A percentile compares a stretch with the other conserved stretches of the same genome.
Conservation (phyloP, 1,284 basidiomycete genomes). For the Phlebopus sp. region DNA sequence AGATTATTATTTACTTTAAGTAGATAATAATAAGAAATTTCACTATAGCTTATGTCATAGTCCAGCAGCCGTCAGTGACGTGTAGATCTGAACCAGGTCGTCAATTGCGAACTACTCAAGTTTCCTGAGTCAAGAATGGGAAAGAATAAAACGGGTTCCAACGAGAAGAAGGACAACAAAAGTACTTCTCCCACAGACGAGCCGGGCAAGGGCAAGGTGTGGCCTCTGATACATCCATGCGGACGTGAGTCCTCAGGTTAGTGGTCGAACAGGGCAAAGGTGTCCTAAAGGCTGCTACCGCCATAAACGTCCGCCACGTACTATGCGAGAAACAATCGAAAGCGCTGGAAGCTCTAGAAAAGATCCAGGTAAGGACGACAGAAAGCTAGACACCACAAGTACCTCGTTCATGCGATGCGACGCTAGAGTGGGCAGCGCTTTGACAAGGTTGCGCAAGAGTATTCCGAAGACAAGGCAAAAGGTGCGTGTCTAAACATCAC, state of each 20-base stretch:
- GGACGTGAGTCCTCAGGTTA: not conserved
- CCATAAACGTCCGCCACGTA: conserved; percentile 82
- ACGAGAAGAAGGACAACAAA: conserved; percentile 38
- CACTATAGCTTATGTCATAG: too few species aligned
- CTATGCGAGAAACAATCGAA: conserved; percentile 84
- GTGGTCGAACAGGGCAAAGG: conserved; percentile 45
- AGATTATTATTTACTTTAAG: too few species aligned
- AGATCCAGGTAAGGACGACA: conserved; percentile 57
- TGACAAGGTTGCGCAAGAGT: conserved; percentile 83
- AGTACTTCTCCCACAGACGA: conserved; percentile 31
- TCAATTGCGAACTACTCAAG: not conserved
- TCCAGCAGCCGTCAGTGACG: too few species aligned
- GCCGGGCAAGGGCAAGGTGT: conserved; percentile 28
- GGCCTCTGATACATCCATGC: not conserved
- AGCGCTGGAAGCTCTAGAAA: conserved; percentile 70
- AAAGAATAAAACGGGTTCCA: conserved; percentile 45
- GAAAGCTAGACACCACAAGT: conserved; percentile 1
- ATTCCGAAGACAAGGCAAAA: conserved; percentile 87
- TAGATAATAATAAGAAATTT: too few species aligned
- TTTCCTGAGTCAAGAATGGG: conserved; percentile 38
- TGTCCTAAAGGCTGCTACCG: conserved; percentile 67
- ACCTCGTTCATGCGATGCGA: conserved; percentile 5
- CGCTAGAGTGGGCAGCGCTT: conserved; percentile 68
- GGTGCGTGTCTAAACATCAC: conserved; percentile 38
- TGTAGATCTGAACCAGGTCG: too few species aligned